These are phyloP conservation scores for Hydrangea macrophylla DNA, from an alignment of 148 eudicot genomes.

Conservation along the genomic window DNA sequence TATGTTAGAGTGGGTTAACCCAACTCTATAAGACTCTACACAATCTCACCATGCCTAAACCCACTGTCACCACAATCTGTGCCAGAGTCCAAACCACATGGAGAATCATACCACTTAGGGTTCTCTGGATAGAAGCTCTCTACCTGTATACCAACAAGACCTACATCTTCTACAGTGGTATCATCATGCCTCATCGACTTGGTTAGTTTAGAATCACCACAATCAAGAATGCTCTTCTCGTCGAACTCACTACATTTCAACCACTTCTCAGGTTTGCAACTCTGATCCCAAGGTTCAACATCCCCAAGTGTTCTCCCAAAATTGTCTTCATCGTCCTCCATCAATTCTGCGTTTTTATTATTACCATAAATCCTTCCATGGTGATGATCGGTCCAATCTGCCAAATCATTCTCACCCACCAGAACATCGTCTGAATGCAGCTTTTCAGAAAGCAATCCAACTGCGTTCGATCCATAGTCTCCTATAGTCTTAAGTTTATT, in stretches of 20 bases:
- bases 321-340: slow-evolving; percentile 89
- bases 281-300: slow-evolving; percentile 76
- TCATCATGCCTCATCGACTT: slow-evolving; percentile 70
- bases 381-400: slow-evolving; percentile 68
- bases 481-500: slow-evolving; percentile 67
- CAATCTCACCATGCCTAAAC: slow-evolving; percentile 64
- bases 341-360: slow-evolving; percentile 62
- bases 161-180: slow-evolving; percentile 63
- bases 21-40: slow-evolving; percentile 44
- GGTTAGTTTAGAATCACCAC: slow-evolving; percentile 61
- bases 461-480: slow-evolving; percentile 56
- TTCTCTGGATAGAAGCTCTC: slow-evolving; percentile 89
- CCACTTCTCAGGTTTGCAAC: slow-evolving; percentile 86
- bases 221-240: slow-evolving; percentile 69
- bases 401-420: slow-evolving; percentile 70
- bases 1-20: slow-evolving; percentile 36
- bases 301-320: slow-evolving; percentile 81
- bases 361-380: slow-evolving; percentile 56
- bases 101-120: slow-evolving; percentile 92
- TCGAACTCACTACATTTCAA: slow-evolving; percentile 63
- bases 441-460: slow-evolving; percentile 56
- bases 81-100: slow-evolving; percentile 83
- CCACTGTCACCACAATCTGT: slow-evolving; percentile 76
- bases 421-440: slow-evolving; percentile 60
- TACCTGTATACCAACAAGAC: slow-evolving; percentile 77